These are phyloP conservation scores for Amauroascus niger DNA, from an alignment of 2,329 filamentous ascomycete genomes.

Conservation along the genomic window DNA sequence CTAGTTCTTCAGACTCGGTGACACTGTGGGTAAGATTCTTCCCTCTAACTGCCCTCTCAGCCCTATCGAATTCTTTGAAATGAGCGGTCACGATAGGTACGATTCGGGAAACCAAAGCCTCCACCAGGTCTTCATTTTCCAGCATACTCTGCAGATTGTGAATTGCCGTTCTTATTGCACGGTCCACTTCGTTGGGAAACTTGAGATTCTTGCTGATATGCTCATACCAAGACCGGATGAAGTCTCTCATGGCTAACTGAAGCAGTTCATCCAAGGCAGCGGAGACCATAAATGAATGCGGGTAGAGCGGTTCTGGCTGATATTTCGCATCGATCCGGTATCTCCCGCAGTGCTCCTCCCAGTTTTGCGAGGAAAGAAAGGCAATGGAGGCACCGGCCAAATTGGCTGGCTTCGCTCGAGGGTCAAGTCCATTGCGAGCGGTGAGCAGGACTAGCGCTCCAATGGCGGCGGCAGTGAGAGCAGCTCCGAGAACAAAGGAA, in stretches of 20 bases:
- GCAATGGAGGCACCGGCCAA: slow-evolving; percentile 30
- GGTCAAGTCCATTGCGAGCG: slow-evolving; percentile 34
- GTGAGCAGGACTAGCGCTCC: slow-evolving; percentile 54
- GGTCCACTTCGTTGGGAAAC: slow-evolving; percentile 82
- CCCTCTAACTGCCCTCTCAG: slow-evolving; percentile 76
- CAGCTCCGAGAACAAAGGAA: slow-evolving; percentile 63
- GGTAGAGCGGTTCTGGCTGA: slow-evolving; percentile 59
- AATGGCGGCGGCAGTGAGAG: slow-evolving; percentile 46
- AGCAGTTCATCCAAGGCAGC: slow-evolving; percentile 70
- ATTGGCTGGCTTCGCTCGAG: slow-evolving; percentile 35
- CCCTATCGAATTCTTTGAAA: slow-evolving; percentile 81
- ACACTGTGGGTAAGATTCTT: slow-evolving; percentile 79
- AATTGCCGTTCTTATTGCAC: slow-evolving; percentile 62
- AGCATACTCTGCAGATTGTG: slow-evolving; percentile 62
- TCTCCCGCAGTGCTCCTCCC: slow-evolving; percentile 60
- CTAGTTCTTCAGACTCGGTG: slow-evolving; percentile 92
- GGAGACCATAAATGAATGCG: slow-evolving; percentile 66
- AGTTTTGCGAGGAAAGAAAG: slow-evolving; percentile 55
- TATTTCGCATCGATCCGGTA: slow-evolving; percentile 59
- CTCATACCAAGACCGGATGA: slow-evolving; percentile 79
- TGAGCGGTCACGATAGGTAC: slow-evolving; percentile 83
- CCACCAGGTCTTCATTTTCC: slow-evolving; percentile 68
- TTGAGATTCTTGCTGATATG: slow-evolving; percentile 70
- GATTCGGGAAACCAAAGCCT: slow-evolving; percentile 68
- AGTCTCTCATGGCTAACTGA: slow-evolving; percentile 67